Evolutionary conservation across 1,284 basidiomycete genomes (phyloP), one percentile per base, ranked within the genome.

Genomic region (Schizophyllum commune): DNA sequence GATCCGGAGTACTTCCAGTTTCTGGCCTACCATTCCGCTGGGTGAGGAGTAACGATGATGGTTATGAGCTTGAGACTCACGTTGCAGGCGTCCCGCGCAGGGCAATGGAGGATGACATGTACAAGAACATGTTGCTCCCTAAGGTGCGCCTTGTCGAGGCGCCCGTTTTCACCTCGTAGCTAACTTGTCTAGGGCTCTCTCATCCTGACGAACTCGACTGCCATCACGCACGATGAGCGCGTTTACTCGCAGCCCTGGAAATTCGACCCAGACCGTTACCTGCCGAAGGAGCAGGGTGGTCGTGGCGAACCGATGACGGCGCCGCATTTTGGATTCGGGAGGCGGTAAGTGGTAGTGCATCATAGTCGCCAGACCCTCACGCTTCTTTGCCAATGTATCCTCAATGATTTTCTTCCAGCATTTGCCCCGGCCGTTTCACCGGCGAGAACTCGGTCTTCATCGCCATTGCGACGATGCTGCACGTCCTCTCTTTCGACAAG

Each of bases 151-250:
- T 27, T n/a, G n/a, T n/a, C n/a, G n/a, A n/a, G n/a, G n/a, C n/a
- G n/a, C n/a, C n/a, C n/a, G n/a, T n/a, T n/a, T n/a, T n/a, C n/a
- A n/a, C n/a, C n/a, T n/a, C n/a, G n/a, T n/a, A n/a, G n/a, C n/a
- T n/a, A n/a, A n/a, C 82, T 84, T 63, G 82, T 81, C 5, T 77
- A 82, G 63, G 80, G 80, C 22, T 70, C 79, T 3, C 67, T 84
- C 52, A 71, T 84, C 4, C 75, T 83, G 59, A 72, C 76, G 4
- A 83, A 84, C 66, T 72, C 81, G 56, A 79, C 79, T 79, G 80
- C 77, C 64, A 73, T 83, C 59, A 72, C 76, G 1, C 79, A 82
- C 65, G 81, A 83, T 65, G 71, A 77, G 47, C 71, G 72, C 61
- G 70, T 72, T 53, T 83, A 83, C 67, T 64, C 68, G 55, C 69